phyloP scores from a whole-genome alignment of 176 grass and related monocot genomes.

The Melocanna baccifera region DNA sequence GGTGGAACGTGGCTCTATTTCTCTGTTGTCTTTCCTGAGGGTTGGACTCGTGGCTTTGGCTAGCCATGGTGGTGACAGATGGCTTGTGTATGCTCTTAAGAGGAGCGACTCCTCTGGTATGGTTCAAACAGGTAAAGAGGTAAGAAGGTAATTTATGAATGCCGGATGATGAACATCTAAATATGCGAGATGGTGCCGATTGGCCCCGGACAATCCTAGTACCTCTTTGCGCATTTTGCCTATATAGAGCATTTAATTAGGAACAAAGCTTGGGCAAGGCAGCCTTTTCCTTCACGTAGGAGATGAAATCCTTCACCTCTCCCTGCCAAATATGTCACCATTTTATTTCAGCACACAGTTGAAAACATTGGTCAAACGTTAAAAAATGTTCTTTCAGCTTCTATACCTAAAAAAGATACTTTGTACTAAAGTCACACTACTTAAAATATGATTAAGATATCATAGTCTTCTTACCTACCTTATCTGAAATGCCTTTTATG shows the following conservation, averaged over 20 bases:
- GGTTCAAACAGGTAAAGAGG: no score
- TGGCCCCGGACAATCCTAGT: no score
- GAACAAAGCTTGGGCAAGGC: slow-evolving; percentile 21
- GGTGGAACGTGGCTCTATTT: no score
- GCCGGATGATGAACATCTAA: no score
- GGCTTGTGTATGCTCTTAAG: no score
- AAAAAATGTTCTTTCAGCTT: slow-evolving; percentile 23
- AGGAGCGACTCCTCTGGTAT: no score
- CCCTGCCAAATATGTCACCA: slow-evolving; percentile 19
- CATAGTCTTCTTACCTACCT: slow-evolving; percentile 20
- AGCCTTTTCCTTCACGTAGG: slow-evolving; percentile 37
- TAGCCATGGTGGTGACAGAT: no score
- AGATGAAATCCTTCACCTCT: slow-evolving; percentile 26
- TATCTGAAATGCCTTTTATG: slow-evolving; percentile 3
- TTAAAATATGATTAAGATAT: slow-evolving; percentile 35
- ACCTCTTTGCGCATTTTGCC: no score
- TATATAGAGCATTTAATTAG: slow-evolving; percentile 22
- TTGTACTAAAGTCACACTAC: background rate
- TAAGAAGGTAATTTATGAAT: no score
- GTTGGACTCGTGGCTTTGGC: no score
- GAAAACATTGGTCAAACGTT: slow-evolving; percentile 49
- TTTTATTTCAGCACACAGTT: slow-evolving; percentile 31
- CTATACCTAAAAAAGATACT: slow-evolving; percentile 30
- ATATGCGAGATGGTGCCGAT: no score
- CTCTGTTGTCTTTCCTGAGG: no score